Base-by-base conservation (phyloP, 345 rosid species). In the Eucalyptus polyanthemos region DNA sequence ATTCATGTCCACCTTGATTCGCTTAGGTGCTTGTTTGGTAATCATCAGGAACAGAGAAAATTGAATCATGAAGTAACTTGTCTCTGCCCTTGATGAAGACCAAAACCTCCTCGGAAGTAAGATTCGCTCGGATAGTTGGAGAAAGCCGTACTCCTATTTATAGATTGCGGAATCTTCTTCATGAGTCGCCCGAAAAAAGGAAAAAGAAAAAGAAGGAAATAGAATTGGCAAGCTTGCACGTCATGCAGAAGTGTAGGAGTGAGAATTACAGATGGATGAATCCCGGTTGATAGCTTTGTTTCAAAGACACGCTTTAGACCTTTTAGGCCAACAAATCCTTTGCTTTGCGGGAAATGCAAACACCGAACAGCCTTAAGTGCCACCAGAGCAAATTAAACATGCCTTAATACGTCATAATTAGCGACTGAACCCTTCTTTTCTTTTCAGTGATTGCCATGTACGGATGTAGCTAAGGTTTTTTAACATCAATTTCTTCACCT, bases 231-330 rank as follows among this genome's bases (percentile, higher is more conserved):
- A 76, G 83, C 83, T 76, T 76, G 27, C 45, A 76, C 83, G 83
- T 37, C 22, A 72, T 76, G 83, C 83, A 21, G 47, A 76, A 37
- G 83, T 76, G 45, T 37, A 37, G 44, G 27, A 76, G 83, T 11
- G 83, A 76, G 83, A 76, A 72, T 22, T 72, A 17, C 45, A 40
- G 51, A 8, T 34, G 44, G 53, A 50, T 16, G 81, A 56, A 62
- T 87, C 87, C 45, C 54, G 14, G 29, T 62, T 80, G 91, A 44
- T 93, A 89, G 85, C 97, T 95, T 97, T 80, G 93, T 93, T 96
- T 96, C 90, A 92, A 95, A 94, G 94, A 91, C 94, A 96, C 95
- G 98, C 89, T 91, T 95, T 87, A 53, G 88, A 88, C 93, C 80
- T 76, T 87, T 87, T 81, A 88, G 90, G 91, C 91, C 87, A 91